These are phyloP conservation scores for Dioszegia crocea DNA, from an alignment of 768 basidiomycete species.

Conservation along the genomic window DNA sequence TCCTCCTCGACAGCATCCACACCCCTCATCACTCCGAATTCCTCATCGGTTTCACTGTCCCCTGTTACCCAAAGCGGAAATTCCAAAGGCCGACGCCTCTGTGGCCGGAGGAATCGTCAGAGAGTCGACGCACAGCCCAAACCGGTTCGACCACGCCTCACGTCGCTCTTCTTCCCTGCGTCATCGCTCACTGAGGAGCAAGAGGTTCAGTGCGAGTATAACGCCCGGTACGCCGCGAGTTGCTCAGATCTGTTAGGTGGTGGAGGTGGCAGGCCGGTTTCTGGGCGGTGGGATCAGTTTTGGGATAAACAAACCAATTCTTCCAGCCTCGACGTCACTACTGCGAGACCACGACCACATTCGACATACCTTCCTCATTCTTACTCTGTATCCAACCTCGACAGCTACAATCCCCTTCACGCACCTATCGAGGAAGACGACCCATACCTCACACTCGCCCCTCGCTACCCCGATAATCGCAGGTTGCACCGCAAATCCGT, in stretches of 20 bases:
- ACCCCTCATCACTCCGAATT: not conserved
- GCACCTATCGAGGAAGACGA: not conserved
- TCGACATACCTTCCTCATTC: no score
- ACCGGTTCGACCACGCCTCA: not conserved
- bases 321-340: slow-evolving; percentile 1
- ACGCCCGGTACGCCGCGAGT: not conserved
- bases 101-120: not conserved
- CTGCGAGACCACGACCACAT: no score
- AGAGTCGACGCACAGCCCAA: not conserved
- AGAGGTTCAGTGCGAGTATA: not conserved
- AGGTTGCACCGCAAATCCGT: not conserved
- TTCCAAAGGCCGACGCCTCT: not conserved
- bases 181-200: not conserved
- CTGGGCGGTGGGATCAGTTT: not conserved
- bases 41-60: not conserved
- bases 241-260: not conserved
- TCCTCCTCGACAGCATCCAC: not conserved
- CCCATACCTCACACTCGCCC: not conserved
- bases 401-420: no score
- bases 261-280: not conserved
- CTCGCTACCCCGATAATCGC: not conserved
- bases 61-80: not conserved
- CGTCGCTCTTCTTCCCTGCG: slow-evolving; percentile 4
- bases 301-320: not conserved
- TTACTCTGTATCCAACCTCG: no score